Conservation (phyloP, 371 early-diverging fungal genomes). For the Lichtheimia hyalospora region DNA sequence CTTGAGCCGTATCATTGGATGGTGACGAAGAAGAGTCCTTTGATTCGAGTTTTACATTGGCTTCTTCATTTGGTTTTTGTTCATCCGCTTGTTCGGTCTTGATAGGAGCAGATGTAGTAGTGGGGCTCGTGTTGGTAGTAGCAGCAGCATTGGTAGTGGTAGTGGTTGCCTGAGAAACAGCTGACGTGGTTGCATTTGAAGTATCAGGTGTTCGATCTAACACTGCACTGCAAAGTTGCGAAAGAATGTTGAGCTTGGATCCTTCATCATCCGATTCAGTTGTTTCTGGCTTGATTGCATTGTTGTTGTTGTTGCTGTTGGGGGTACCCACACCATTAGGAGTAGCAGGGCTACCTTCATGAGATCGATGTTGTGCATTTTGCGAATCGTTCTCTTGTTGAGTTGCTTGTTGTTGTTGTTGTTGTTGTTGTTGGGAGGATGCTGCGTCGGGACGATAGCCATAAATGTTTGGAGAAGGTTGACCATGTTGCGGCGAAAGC, state of each 20-base stretch:
- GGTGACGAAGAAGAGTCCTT: no score
- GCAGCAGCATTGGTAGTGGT: no score
- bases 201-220: constrained; percentile 21
- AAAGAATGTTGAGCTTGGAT: constrained; percentile 42
- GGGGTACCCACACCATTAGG: constrained; percentile 14
- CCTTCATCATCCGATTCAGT: constrained; percentile 48
- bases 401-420: constrained; percentile 17
- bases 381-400: constrained; percentile 7
- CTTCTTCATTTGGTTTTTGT: no score
- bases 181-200: no score
- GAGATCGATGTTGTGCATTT: constrained; percentile 6
- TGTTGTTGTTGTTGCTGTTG: constrained; percentile 1
- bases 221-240: constrained; percentile 48
- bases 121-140: no score
- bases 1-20: no score
- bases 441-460: constrained; percentile 8
- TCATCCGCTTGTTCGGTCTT: no score
- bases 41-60: no score
- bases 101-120: no score
- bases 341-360: constrained; percentile 12
- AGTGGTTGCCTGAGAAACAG: no score
- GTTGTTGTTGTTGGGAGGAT: constrained; percentile 12
- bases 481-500: constrained; percentile 30
- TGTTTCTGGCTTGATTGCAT: constrained; percentile 3
- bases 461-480: constrained; percentile 16